Percentiles rank a stretch among this genome's conserved stretches.
Evolutionary conservation across 495 filamentous ascomycete species (phyloP).

Genomic region (Neurospora sp.): DNA sequence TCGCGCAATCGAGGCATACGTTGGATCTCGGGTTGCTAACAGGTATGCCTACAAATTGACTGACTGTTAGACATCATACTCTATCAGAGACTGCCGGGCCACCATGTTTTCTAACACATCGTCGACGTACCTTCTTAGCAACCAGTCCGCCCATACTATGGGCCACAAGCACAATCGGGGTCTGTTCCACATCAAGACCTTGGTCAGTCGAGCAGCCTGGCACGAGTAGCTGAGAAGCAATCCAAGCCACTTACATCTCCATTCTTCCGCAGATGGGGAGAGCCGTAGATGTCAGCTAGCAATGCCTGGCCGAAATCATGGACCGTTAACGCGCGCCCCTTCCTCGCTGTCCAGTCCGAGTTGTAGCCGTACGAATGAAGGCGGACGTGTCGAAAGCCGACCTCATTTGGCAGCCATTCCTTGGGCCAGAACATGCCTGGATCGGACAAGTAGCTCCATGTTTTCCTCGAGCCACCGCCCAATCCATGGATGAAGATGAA

Average conservation of each 20-base stretch:
- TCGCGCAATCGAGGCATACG: slow-evolving; percentile 9
- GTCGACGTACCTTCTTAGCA: slow-evolving; percentile 17
- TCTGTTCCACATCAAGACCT: slow-evolving; percentile 1
- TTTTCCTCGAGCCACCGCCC: slow-evolving; percentile 15
- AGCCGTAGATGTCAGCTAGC: slow-evolving; percentile 12
- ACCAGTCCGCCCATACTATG: slow-evolving; percentile 27
- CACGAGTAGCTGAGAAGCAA: background rate
- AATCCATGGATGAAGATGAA: slow-evolving; percentile 24
- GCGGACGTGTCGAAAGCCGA: slow-evolving; percentile 17
- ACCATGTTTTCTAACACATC: background rate
- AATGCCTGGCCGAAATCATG: slow-evolving; percentile 21
- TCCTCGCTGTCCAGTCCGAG: slow-evolving; percentile 14
- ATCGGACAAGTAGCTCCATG: slow-evolving; percentile 15
- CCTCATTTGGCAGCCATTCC: slow-evolving; percentile 23
- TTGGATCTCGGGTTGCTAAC: slow-evolving; percentile 14
- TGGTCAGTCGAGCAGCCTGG: background rate
- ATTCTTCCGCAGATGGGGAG: slow-evolving; percentile 8
- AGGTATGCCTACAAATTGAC: slow-evolving; percentile 16
- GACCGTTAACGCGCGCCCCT: slow-evolving; percentile 12
- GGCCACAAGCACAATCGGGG: slow-evolving; percentile 19
- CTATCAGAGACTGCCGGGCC: too few species aligned
- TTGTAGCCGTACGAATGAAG: slow-evolving; percentile 24
- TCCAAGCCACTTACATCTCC: slow-evolving; percentile 10
- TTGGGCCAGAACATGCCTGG: slow-evolving; percentile 19
- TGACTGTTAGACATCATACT: too few species aligned